Base-by-base conservation (phyloP, 371 early-diverging fungal species). In the Mortierella sp. region DNA sequence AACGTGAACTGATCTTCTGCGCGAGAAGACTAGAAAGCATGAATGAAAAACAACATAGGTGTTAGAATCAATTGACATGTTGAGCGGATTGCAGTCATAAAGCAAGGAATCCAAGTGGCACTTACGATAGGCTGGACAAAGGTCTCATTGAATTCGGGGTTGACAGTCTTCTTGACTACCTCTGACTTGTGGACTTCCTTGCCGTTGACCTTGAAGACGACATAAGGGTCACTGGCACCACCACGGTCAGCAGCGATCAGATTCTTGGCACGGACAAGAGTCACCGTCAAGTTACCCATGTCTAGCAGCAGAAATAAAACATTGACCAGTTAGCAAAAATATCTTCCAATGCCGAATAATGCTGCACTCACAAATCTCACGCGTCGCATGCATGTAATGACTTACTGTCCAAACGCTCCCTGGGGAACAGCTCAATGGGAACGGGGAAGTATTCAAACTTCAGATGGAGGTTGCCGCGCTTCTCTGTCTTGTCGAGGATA, bases 201-300 rank as follows among this genome's bases (percentile, higher is more conserved):
- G 41, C 94, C 96, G 68, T 95, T 94, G 14, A 96, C 70, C 48
- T 85, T 86, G 61, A 96, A 91, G 43, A 89, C 85, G 9, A 94
- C 90, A 73, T 93, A 98, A 3, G 98, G 97, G 77, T 98, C 97
- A 65, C 94, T 94, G 9, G 91, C 90, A 14, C 95, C 95, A 22
- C 85, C 68, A 31, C 90, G 89, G 72, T 91, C 91, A 4, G 87
- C 90, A 14, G 91, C 89, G 64, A 85, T 85, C 67, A 90, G 70
- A 55, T 88, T 64, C 34, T 82, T 85, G 14, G 87, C 92, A 29
- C 84, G 85, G 43, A 92, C 74, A 31, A 90, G 72, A 6, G 83
- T 87, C 0, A 89, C 88, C 0, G 87, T 86, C 66, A 90, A 66
- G 61, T 80, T 87, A 22, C 90, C 90, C 86, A 85, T 64, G 63